These are phyloP conservation scores for Chenopodium quinoa DNA, from an alignment of 148 eudicot species.

Conservation along the genomic window DNA sequence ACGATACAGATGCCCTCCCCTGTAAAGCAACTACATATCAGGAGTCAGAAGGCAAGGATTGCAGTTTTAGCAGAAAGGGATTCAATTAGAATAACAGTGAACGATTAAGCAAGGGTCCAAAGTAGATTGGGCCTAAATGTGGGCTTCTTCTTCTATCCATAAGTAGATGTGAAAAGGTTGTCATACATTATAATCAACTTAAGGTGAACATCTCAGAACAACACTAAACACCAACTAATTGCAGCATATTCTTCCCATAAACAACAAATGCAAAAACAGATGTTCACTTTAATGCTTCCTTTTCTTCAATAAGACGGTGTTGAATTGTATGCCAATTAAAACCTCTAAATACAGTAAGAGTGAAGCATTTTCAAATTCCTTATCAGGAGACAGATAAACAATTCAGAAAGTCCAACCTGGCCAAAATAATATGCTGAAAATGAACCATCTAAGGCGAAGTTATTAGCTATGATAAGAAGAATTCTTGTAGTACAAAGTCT, in stretches of 20 bases:
- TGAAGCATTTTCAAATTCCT: not conserved
- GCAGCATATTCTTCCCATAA: too few relatives aligned
- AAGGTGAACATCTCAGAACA: not conserved
- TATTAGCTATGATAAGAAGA: too few relatives aligned
- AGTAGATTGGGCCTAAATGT: not conserved
- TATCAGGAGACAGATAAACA: not conserved
- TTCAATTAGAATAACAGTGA: not conserved
- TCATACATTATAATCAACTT: not conserved
- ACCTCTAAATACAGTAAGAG: not conserved
- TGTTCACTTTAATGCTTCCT: not conserved
- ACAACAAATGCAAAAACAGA: not conserved
- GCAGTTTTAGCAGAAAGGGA: not conserved
- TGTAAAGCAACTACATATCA: not conserved
- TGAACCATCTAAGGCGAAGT: not conserved
- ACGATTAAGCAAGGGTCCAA: not conserved
- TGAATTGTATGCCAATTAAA: not conserved
- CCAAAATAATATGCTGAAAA: not conserved
- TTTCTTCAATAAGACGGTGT: not conserved
- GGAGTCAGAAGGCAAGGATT: not conserved
- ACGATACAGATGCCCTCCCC: not conserved
- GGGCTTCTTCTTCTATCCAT: not conserved
- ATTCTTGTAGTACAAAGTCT: too few relatives aligned
- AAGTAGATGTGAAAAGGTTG: not conserved
- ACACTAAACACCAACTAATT: not conserved
- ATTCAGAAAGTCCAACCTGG: too few relatives aligned